Evolutionary conservation across 1,284 basidiomycete species (phyloP).

Genomic region (Ganoderma leucocontextum): DNA sequence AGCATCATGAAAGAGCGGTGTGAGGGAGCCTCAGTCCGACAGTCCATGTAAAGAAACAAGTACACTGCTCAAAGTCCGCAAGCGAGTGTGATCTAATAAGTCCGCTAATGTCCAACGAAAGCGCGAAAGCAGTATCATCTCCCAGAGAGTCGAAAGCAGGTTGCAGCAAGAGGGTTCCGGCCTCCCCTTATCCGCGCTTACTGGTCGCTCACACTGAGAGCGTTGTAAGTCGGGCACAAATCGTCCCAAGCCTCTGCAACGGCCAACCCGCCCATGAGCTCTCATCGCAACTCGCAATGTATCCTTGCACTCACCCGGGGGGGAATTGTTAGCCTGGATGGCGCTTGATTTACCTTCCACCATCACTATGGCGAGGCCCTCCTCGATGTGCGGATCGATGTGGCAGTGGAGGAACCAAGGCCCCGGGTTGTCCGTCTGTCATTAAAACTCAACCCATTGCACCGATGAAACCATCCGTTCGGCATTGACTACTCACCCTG

Average conservation of each 20-base stretch:
- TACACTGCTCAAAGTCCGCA: too few species aligned
- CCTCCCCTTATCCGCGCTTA: constrained; percentile 13
- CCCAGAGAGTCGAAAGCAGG: not conserved
- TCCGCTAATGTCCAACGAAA: not conserved
- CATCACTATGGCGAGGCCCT: constrained; percentile 35
- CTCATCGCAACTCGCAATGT: not conserved
- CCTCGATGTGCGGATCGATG: constrained; percentile 35
- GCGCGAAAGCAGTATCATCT: constrained; percentile 8
- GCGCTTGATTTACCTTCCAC: constrained; percentile 30
- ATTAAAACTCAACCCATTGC: not conserved
- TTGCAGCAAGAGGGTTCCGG: not conserved
- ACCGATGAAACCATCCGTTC: not conserved
- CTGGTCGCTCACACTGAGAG: constrained; percentile 22
- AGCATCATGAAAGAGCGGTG: too few species aligned
- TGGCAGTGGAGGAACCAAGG: constrained; percentile 40
- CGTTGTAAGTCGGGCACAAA: constrained; percentile 35
- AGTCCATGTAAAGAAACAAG: too few species aligned
- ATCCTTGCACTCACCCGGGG: constrained; percentile 25
- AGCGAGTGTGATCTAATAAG: not conserved
- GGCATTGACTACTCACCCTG: constrained; percentile 22
- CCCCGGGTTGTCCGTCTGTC: constrained; percentile 36
- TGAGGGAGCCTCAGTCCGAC: too few species aligned
- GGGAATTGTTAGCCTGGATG: constrained; percentile 17
- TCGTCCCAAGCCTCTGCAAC: constrained; percentile 31
- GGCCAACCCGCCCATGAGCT: not conserved